A percentile compares a stretch with the other conserved stretches of the same genome.
These are phyloP conservation scores for Penicillium sclerotiorum DNA, from an alignment of 2,329 filamentous ascomycete species.

Conservation along the genomic window DNA sequence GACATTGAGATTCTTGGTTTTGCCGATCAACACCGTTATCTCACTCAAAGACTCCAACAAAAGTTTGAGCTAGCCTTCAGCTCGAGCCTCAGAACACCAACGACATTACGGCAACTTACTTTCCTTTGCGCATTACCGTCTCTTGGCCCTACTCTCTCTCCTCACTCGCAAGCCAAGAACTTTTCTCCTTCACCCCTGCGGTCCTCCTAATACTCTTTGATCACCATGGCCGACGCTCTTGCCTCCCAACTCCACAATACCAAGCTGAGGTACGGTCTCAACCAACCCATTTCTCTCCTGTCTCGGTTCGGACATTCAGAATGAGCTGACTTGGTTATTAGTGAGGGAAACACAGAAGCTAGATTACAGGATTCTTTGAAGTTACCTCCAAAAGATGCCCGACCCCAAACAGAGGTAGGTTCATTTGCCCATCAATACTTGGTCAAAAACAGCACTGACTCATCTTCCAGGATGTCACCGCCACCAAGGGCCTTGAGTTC, in stretches of 20 bases:
- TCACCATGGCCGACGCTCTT: constrained; percentile 47
- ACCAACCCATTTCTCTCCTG: constrained; percentile 1
- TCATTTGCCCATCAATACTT: constrained; percentile 2
- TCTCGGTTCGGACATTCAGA: not conserved
- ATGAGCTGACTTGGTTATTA: constrained; percentile 23
- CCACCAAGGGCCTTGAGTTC: constrained; percentile 95
- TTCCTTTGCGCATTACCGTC: not conserved
- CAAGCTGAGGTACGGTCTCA: constrained; percentile 42
- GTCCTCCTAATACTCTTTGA: constrained; percentile 10
- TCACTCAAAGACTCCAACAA: too few relatives aligned
- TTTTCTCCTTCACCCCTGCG: not conserved
- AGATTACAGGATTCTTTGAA: constrained; percentile 52
- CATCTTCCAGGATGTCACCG: constrained; percentile 80
- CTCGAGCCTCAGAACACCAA: not conserved
- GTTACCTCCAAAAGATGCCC: constrained; percentile 50
- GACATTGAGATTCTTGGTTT: too few relatives aligned
- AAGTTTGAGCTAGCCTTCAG: too few relatives aligned
- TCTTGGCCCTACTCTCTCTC: not conserved
- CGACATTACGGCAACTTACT: too few relatives aligned
- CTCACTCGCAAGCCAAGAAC: not conserved
- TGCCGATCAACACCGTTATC: too few relatives aligned
- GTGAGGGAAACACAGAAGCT: constrained; percentile 42
- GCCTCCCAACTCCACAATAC: constrained; percentile 50
- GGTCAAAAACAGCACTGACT: constrained; percentile 21
- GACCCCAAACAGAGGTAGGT: constrained; percentile 54